These are phyloP conservation scores for Trichoderma citrinoviride DNA, from an alignment of 2,329 filamentous ascomycete species.

Conservation along the genomic window DNA sequence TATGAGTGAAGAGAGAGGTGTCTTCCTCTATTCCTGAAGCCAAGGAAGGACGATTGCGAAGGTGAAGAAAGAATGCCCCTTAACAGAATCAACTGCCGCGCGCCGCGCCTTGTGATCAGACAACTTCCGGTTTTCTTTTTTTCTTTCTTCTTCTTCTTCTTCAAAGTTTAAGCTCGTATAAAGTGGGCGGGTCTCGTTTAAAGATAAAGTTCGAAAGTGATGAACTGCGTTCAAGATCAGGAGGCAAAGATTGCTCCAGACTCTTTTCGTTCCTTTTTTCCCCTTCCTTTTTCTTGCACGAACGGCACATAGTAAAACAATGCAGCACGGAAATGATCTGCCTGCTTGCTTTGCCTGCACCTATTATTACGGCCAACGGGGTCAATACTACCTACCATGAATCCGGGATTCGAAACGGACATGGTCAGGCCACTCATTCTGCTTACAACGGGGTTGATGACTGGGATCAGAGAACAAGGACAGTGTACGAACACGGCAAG, in stretches of 20 bases:
- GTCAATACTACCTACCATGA: background rate
- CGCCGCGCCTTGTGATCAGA: background rate
- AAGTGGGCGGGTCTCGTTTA: background rate
- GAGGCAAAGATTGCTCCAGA: background rate
- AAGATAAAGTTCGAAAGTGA: background rate
- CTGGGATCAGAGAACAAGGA: background rate
- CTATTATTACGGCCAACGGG: background rate
- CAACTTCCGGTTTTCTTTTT: background rate
- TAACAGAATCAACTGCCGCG: background rate
- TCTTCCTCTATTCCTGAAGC: background rate
- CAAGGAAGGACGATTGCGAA: background rate
- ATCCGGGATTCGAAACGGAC: slow-evolving; percentile 5
- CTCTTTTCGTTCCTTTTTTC: background rate
- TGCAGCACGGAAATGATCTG: background rate
- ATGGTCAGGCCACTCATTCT: background rate
- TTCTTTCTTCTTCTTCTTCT: background rate
- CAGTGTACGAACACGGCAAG: too few species aligned
- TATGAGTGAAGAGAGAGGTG: background rate
- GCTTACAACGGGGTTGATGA: background rate
- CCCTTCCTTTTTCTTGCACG: background rate
- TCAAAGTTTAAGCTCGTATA: too few species aligned
- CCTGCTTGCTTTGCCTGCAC: background rate
- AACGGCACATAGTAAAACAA: too few species aligned
- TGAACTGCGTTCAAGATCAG: background rate
- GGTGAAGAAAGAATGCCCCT: background rate